Evolutionary conservation across 2,329 filamentous ascomycete species (phyloP).

Genomic region (Rutstroemia sp.): DNA sequence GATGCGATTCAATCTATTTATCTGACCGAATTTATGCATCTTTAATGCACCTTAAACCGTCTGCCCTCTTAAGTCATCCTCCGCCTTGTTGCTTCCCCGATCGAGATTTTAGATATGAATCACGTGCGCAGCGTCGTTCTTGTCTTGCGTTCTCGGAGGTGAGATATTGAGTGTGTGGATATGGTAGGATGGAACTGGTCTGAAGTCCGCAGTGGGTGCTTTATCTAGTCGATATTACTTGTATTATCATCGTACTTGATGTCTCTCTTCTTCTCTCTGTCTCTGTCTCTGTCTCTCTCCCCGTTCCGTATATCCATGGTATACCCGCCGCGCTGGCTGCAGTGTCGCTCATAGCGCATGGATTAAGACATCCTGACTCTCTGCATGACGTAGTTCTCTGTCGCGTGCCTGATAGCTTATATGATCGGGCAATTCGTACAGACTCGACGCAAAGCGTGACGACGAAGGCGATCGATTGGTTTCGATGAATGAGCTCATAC

Average conservation of each 20-base stretch:
- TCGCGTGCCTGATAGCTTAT: not conserved
- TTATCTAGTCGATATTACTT: too few species aligned
- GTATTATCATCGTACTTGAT: too few species aligned
- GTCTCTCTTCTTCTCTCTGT: too few species aligned
- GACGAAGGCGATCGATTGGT: not conserved
- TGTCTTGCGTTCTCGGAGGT: too few species aligned
- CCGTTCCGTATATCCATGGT: too few species aligned
- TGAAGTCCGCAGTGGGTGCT: too few species aligned
- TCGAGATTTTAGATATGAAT: too few species aligned
- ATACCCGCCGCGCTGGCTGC: too few species aligned
- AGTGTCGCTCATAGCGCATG: not conserved
- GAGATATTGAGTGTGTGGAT: too few species aligned
- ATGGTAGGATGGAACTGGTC: too few species aligned
- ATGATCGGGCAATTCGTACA: not conserved
- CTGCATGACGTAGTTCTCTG: not conserved
- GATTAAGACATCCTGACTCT: not conserved
- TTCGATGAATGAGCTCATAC: not conserved
- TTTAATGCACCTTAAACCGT: not conserved
- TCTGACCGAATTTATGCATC: slow-evolving; percentile 9
- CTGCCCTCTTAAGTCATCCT: not conserved
- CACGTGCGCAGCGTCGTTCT: too few species aligned
- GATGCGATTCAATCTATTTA: slow-evolving; percentile 1
- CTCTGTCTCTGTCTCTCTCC: not conserved
- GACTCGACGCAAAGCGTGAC: not conserved
- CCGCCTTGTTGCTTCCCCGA: too few species aligned